Base-by-base conservation (phyloP, 2,329 filamentous ascomycete genomes). In the Neodidymelliopsis sp. region DNA sequence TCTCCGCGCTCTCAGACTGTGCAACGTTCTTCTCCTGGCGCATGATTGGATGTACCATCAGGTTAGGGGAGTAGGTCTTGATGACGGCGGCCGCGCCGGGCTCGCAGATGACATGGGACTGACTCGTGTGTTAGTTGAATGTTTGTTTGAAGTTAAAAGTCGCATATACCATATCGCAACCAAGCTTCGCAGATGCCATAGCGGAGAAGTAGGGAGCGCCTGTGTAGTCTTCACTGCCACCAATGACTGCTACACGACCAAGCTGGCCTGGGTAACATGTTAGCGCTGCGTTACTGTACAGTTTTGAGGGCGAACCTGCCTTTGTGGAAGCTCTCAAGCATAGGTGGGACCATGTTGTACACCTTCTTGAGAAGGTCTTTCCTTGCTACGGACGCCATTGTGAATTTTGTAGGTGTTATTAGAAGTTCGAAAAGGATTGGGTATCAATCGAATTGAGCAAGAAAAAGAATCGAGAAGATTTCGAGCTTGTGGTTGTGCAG, bases 1-100 rank as follows among this genome's bases (percentile, higher is more conserved):
- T 79, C 2, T 88, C 81, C 59, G 84, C 80, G 10, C 78, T 77
- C 46, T 87, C 83, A 42, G 79, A 74, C 37, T 77, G 72, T 18
- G 75, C 71, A 42, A 83, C 75, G 60, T 84, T 80, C 60, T 82
- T 80, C 34, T 85, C 84, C 74, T 94, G 90, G 22, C 91, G 89
- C 85, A 99, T 93, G 60, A 97, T 84, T 1, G 94, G 94, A 73
- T 97, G 94, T 9, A 99, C 94, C 93, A 99, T 99, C 20, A 99
- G 81, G 72, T 97, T 97, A 2, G 94, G 94, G 15, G 92, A 97
- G 78, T 97, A 99, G 4, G 91, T 90, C 79, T 99, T 99, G 76
- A 99, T 96, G 27, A 97, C 92, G 66, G 79, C 70, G 49, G 74
- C 91, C 2, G 94, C 94, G 44, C 84, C 88, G 8, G 90, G 91